Percentiles rank a stretch among this genome's conserved stretches.
Evolutionary conservation across 148 eudicot species (phyloP).

Genomic region (Camellia sinensis): DNA sequence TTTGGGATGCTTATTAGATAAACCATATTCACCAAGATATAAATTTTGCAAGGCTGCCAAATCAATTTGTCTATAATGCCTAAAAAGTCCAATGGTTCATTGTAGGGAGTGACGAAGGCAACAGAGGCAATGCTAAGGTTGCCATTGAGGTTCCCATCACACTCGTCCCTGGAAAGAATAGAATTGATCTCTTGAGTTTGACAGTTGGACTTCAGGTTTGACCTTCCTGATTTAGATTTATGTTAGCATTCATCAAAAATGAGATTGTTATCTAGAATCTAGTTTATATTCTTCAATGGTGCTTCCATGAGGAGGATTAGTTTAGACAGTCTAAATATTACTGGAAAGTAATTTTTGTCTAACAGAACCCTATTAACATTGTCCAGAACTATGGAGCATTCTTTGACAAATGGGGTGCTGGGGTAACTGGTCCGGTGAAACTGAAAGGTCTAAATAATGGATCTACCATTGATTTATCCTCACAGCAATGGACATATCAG

Average conservation of each 20-base stretch:
- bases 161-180: slow-evolving; percentile 55
- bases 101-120: slow-evolving; percentile 47
- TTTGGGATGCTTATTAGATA: neutral
- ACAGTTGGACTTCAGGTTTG: slow-evolving; percentile 93
- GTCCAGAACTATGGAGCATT: slow-evolving; percentile 86
- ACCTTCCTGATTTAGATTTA: slow-evolving; percentile 12
- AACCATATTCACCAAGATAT: neutral
- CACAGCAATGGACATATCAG: slow-evolving; percentile 87
- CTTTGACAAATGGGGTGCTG: slow-evolving; percentile 69
- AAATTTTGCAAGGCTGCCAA: neutral
- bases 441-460: slow-evolving; percentile 50
- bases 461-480: slow-evolving; percentile 56
- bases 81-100: neutral
- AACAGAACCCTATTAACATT: neutral
- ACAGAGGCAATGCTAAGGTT: slow-evolving; percentile 35
- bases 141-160: slow-evolving; percentile 52
- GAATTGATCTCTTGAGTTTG: slow-evolving; percentile 79
- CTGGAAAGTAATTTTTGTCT: slow-evolving; percentile 7
- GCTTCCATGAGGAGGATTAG: neutral
- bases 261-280: slow-evolving; percentile 4
- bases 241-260: neutral
- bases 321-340: neutral
- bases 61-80: neutral
- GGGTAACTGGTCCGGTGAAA: slow-evolving; percentile 74
- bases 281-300: neutral